Evolutionary conservation across 2,329 filamentous ascomycete genomes (phyloP).

Genomic region (Pyrenochaeta sp.): DNA sequence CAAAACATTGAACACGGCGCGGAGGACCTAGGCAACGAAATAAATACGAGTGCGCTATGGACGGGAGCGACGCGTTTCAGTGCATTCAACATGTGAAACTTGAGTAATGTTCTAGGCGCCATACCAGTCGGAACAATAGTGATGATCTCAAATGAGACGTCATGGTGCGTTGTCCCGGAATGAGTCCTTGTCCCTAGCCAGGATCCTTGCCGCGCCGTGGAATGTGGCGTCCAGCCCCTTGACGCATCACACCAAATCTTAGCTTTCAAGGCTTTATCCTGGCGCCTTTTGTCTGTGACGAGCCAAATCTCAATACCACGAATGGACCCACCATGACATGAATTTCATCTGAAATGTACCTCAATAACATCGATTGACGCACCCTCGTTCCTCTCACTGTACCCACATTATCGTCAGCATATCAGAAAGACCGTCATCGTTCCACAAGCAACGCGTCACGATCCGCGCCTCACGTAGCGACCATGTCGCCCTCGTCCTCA

Average conservation of each 20-base stretch:
- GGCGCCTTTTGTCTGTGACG: slow-evolving; percentile 1
- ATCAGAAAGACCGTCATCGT: slow-evolving; percentile 1
- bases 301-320: not conserved
- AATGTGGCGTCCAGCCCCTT: slow-evolving; percentile 22
- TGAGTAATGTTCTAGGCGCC: not conserved
- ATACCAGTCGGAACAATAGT: slow-evolving; percentile 6
- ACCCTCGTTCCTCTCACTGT: not conserved
- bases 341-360: too few species aligned
- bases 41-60: not conserved
- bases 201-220: slow-evolving; percentile 1
- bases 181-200: slow-evolving; percentile 14
- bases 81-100: not conserved
- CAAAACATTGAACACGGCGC: slow-evolving; percentile 46
- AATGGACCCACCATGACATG: too few species aligned
- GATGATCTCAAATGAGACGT: slow-evolving; percentile 15
- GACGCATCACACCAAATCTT: slow-evolving; percentile 17
- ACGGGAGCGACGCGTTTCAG: not conserved
- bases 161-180: slow-evolving; percentile 18
- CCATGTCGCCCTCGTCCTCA: slow-evolving; percentile 17
- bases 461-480: not conserved
- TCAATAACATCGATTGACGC: not conserved
- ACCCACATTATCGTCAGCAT: not conserved
- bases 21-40: slow-evolving; percentile 5
- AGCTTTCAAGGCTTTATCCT: slow-evolving; percentile 8
- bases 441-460: slow-evolving; percentile 9